phyloP scores from a whole-genome alignment of 805 yeast genomes.

The Phaffomyces opuntiae region DNA sequence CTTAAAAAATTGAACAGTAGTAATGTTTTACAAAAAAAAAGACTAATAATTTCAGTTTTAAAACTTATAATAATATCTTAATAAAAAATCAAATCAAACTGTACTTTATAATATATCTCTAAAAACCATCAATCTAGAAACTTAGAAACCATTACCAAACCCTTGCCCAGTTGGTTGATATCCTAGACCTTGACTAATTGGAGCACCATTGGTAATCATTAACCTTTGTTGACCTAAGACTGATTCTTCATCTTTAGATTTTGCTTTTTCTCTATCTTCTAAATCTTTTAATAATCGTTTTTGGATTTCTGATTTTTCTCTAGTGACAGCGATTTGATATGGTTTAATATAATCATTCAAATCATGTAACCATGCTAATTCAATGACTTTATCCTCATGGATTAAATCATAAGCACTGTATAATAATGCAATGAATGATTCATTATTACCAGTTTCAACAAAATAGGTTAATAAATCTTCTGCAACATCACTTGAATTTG shows the following conservation, averaged over 20 bases:
- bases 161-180: slow-evolving; percentile 69
- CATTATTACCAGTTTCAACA: slow-evolving; percentile 95
- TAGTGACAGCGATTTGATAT: slow-evolving; percentile 75
- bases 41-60: not conserved
- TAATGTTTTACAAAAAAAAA: not conserved
- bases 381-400: slow-evolving; percentile 77
- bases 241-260: slow-evolving; percentile 41
- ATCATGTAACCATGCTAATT: slow-evolving; percentile 84
- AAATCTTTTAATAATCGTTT: slow-evolving; percentile 63
- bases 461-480: slow-evolving; percentile 86
- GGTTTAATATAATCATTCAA: slow-evolving; percentile 86
- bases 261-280: slow-evolving; percentile 60
- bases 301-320: slow-evolving; percentile 67
- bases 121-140: too few relatives aligned
- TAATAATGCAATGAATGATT: slow-evolving; percentile 85
- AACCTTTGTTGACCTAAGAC: slow-evolving; percentile 59
- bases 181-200: slow-evolving; percentile 36
- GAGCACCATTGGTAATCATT: slow-evolving; percentile 77
- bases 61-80: not conserved
- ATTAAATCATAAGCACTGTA: slow-evolving; percentile 79
- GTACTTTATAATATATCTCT: not conserved
- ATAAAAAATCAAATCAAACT: not conserved
- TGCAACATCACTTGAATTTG: slow-evolving; percentile 73
- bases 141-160: slow-evolving; percentile 47
- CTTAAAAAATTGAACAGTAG: not conserved